Evolutionary conservation across 2,329 filamentous ascomycete species (phyloP), one percentile per base, ranked within the genome.

Genomic region (Fusarium sp.): DNA sequence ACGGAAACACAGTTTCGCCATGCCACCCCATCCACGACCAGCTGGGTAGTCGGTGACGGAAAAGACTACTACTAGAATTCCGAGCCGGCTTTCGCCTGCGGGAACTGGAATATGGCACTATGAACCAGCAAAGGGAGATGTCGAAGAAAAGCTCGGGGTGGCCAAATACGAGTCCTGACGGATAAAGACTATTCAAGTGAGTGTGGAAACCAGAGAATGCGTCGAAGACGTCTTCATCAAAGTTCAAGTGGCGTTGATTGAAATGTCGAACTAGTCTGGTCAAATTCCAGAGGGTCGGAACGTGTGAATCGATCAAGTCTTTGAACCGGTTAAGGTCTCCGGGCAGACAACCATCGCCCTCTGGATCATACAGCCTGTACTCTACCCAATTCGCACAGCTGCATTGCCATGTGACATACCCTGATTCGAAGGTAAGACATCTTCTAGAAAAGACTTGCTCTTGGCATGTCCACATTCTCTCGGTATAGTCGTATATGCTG

Each of bases 271-370:
- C 16, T 9, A 38, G 16, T 38, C 16, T 38, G 9, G 16, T 38
- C 9, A 38, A 18, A 5, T 38, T 38, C 16, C 32, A 38, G 32
- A 38, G 32, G 3, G 32, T 38, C 16, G 32, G 34, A 34, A 32
- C 3, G 15, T 16, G 30, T 11, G 27, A 27, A 27, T 11, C 27
- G 27, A 32, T 32, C 8, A 32, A 2, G 4, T 4, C 13, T 16
- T 7, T 32, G 32, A 34, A 34, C 32, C 3, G 8, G 32, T 34
- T 8, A 8, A 18, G 16, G 32, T 34, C 32, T 34, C 32, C 32
- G 2, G 0, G 1, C 5, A 18, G 32, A 3, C 0, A 10, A 5
- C 8, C 16, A 18, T 34, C 32, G 3, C 1, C 32, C 16, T 34
- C 16, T 18, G 8, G 32, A 38, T 38, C 0, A 11, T 38, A 38